These are phyloP conservation scores for Amaranthus palmeri DNA, from an alignment of 148 eudicot species.

Conservation along the genomic window DNA sequence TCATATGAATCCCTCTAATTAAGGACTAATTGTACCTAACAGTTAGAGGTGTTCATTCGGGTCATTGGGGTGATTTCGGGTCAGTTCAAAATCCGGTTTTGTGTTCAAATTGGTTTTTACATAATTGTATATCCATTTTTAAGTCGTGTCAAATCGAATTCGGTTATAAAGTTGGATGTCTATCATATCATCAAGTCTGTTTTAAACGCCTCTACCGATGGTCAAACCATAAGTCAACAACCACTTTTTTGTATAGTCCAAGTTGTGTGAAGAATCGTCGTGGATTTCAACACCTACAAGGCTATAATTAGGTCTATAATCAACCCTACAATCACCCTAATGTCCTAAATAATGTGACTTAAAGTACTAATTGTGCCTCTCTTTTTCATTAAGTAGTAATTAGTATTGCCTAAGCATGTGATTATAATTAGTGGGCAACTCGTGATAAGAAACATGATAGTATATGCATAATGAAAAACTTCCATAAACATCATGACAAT, in stretches of 20 bases:
- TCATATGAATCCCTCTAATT: neutral
- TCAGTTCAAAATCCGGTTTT: too few relatives aligned
- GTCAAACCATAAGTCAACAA: too few relatives aligned
- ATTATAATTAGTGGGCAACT: slow-evolving; percentile 20
- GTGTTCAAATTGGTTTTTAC: too few relatives aligned
- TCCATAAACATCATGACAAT: slow-evolving; percentile 22
- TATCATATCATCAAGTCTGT: too few relatives aligned
- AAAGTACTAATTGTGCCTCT: neutral
- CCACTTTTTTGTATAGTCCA: neutral
- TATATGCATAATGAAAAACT: neutral
- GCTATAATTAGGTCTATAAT: neutral
- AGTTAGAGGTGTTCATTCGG: too few relatives aligned
- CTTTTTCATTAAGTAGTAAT: slow-evolving; percentile 15
- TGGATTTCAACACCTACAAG: slow-evolving; percentile 15
- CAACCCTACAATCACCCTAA: neutral
- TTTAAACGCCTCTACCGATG: too few relatives aligned
- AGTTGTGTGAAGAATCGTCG: slow-evolving; percentile 14
- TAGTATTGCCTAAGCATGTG: slow-evolving; percentile 27
- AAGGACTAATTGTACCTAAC: too few relatives aligned
- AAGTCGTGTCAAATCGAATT: too few relatives aligned
- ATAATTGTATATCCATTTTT: too few relatives aligned
- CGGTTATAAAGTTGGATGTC: too few relatives aligned
- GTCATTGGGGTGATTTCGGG: too few relatives aligned
- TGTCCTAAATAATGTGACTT: neutral
- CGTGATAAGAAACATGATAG: slow-evolving; percentile 20